Percentiles rank a stretch among this genome's conserved stretches.
phyloP scores from a whole-genome alignment of 2,329 filamentous ascomycete genomes.

The Ophiostoma sp. region DNA sequence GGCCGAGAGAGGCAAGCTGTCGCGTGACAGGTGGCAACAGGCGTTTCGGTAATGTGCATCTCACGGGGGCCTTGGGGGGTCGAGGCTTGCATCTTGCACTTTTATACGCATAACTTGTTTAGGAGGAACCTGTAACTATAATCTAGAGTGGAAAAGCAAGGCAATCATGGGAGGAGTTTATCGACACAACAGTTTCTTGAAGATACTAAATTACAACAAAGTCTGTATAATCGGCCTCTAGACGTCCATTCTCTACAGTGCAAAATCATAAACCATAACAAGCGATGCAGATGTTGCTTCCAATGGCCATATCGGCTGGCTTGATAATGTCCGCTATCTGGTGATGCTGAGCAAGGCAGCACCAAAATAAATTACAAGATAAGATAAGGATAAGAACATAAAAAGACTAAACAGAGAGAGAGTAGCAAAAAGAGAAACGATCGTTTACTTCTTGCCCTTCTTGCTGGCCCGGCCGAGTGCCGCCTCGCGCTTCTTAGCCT shows the following conservation, averaged over 20 bases:
- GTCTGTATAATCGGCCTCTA: background rate
- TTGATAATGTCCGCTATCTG: background rate
- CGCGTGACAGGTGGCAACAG: background rate
- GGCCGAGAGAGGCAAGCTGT: background rate
- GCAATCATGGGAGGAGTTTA: conserved; percentile 9
- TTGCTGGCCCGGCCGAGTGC: conserved; percentile 47
- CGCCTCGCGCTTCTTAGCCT: conserved; percentile 52
- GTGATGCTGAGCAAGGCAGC: background rate
- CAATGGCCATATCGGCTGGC: background rate
- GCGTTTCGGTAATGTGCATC: background rate
- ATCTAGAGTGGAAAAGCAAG: background rate
- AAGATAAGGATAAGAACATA: background rate
- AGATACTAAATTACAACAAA: background rate
- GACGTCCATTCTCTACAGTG: background rate
- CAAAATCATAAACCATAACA: background rate
- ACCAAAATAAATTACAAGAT: background rate
- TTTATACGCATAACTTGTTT: background rate
- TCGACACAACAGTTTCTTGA: background rate
- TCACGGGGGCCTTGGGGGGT: background rate
- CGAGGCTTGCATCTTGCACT: background rate
- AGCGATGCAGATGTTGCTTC: background rate
- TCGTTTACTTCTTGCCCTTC: conserved; percentile 40
- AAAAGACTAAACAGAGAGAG: background rate
- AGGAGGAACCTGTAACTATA: background rate
- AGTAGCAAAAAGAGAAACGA: background rate